Base-by-base conservation (phyloP, 768 basidiomycete genomes). In the Amanita exitialis region DNA sequence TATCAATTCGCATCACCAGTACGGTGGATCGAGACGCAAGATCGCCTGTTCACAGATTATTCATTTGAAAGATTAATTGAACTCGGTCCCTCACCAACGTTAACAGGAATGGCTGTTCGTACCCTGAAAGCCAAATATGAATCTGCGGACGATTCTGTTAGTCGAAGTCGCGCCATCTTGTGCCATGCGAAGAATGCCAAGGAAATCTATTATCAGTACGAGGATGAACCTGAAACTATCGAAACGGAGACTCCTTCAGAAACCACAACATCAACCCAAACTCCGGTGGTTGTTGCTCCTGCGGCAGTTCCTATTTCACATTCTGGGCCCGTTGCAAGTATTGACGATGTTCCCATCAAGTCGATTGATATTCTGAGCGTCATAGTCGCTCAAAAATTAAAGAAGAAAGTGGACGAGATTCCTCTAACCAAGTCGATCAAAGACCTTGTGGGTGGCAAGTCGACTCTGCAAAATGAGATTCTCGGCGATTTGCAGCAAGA, bases 1-100 rank as follows among this genome's bases (percentile, higher is more conserved):
- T 99, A 99, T 63, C 96, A 99, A 64, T 98, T 95, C 59, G 94
- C 95, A 0, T 98, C 95, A 1, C 94, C 96, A 6, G 95, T 99
- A 16, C 87, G 94, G 45, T 99, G 96, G 96, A 99, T 99, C 60
- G 90, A 98, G 71, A 99, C 95, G 0, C 96, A 99, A 64, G 96
- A 99, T 61, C 77, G 88, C 21, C 77, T 99, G 51, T 99, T 99
- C 74, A 78, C 75, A 8, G 67, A 82, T 7, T 96, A 82, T 74
- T 73, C 75, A 41, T 96, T 96, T 61, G 95, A 97, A 67, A 83
- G 96, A 13, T 76, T 98, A 60, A 86, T 99, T 59, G 96, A 99
- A 65, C 72, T 99, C 47, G 96, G 96, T 28, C 96, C 96, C 36
- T 92, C 92, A 3, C 96, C 96, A 1, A 97, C 93, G 8, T 77